Evolutionary conservation across 148 eudicot species (phyloP), one percentile per base, ranked within the genome.

Genomic region (Bassia scoparia): DNA sequence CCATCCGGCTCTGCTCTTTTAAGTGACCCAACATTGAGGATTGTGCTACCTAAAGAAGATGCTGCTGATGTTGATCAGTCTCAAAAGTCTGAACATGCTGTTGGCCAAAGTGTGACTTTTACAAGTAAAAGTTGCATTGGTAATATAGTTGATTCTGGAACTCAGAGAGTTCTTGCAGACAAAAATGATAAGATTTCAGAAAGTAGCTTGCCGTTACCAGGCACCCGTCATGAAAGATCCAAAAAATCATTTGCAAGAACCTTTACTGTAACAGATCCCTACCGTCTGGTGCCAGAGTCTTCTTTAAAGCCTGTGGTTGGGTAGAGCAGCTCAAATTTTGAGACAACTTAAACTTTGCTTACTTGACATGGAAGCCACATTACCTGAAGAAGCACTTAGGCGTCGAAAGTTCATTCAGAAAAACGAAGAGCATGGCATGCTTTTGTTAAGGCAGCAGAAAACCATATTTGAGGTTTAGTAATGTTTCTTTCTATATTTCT

Each of bases 291-390:
- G 30, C 88, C 87, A 0, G 81, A 84, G 77, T 76, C 86, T 54
- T 84, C 95, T 60, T 70, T 86, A 73, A 84, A 81, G 81, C 92
- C 90, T 6, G 70, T 88, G 65, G 77, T 76, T 43, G 96, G 96
- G 89, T 26, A 75, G 77, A 37, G 84, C 82, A 77, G 76, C 82
- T 74, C 72, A 79, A 53, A 74, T 88, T 31, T 66, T 90, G 72
- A 81, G 77, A 72, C 85, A 72, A 62, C 88, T 90, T 14, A 90
- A 88, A 70, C 79, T 86, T 46, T 79, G 81, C 52, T 76, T 90
- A 76, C 84, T 90, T 80, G 96, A 90, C 78, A 82, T 88, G 86
- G 96, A 88, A 71, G 91, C 92, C 65, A 87, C 87, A 33, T 78
- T 90, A 73, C 90, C 96, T 66, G 87, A 82, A 75, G 85, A 85